These are phyloP conservation scores for Aspergillus viridinutans DNA, from an alignment of 2,329 filamentous ascomycete genomes.

Conservation along the genomic window DNA sequence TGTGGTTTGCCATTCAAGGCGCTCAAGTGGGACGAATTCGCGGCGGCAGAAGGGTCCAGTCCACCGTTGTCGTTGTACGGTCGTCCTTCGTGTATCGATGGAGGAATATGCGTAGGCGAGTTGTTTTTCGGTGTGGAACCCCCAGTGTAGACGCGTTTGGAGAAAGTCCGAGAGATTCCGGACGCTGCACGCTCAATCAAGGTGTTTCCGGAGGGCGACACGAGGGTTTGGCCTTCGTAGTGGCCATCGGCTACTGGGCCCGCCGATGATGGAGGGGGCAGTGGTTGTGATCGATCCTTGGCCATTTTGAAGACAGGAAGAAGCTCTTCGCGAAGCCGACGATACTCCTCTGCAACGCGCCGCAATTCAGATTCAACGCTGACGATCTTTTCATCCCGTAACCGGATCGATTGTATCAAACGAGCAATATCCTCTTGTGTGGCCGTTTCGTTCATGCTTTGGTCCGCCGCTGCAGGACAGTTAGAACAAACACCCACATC, in stretches of 20 bases:
- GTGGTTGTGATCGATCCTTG: conserved; percentile 86
- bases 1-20: conserved; percentile 62
- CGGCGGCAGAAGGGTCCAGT: conserved; percentile 65
- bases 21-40: conserved; percentile 66
- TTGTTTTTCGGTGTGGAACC: conserved; percentile 69
- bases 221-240: conserved; percentile 39
- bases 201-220: conserved; percentile 27
- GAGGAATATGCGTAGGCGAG: conserved; percentile 68
- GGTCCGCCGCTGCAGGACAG: conserved; percentile 69
- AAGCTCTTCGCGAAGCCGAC: conserved; percentile 83
- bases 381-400: conserved; percentile 86
- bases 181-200: conserved; percentile 43
- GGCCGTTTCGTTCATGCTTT: conserved; percentile 78
- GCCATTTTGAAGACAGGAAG: conserved; percentile 83
- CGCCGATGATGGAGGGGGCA: conserved; percentile 56
- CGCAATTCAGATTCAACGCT: conserved; percentile 78
- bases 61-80: conserved; percentile 47
- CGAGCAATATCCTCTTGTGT: conserved; percentile 91
- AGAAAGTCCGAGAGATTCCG: conserved; percentile 67
- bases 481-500: conserved; percentile 10
- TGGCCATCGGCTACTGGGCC: conserved; percentile 19
- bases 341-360: conserved; percentile 81
- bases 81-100: conserved; percentile 63
- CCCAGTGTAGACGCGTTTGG: conserved; percentile 66
- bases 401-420: conserved; percentile 80